Conservation (phyloP, 352 stramenopile genomes). For the Aphanomyces stellatus region DNA sequence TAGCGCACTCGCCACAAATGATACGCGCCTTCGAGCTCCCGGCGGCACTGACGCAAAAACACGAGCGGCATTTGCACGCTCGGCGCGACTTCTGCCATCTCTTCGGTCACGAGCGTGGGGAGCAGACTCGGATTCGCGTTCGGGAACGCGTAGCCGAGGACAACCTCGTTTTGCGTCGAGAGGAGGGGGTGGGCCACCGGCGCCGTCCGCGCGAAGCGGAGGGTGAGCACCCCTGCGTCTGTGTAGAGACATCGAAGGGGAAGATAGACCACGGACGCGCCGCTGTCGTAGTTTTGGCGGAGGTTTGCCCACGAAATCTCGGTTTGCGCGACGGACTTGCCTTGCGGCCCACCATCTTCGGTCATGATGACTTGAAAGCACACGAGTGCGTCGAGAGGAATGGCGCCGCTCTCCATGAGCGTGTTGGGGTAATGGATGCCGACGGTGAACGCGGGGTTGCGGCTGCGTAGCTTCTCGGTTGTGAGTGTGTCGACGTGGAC, state of each 20-base stretch:
- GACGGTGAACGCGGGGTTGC: conserved; percentile 15
- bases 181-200: conserved; percentile 4
- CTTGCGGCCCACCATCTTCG: conserved; percentile 2
- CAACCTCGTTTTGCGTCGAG: conserved; percentile 11
- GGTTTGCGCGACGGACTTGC: neutral
- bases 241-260: conserved; percentile 3
- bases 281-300: conserved; percentile 12
- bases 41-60: conserved; percentile 59
- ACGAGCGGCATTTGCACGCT: conserved; percentile 75
- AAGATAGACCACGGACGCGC: conserved; percentile 17
- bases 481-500: neutral
- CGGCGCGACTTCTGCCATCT: conserved; percentile 64
- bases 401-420: neutral
- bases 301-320: conserved; percentile 12
- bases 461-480: conserved; percentile 16
- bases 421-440: too few species aligned
- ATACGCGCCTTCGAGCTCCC: conserved; percentile 62
- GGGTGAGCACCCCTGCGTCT: conserved; percentile 11
- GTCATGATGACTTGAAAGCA: conserved; percentile 20
- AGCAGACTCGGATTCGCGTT: neutral
- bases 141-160: conserved; percentile 12
- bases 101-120: conserved; percentile 35
- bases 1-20: conserved; percentile 66
- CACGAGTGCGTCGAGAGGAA: conserved; percentile 2
- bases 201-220: conserved; percentile 3